A percentile compares a stretch with the other conserved stretches of the same genome.
These are phyloP conservation scores for Polyporus tsugae DNA, from an alignment of 1,284 basidiomycete species.

Conservation along the genomic window DNA sequence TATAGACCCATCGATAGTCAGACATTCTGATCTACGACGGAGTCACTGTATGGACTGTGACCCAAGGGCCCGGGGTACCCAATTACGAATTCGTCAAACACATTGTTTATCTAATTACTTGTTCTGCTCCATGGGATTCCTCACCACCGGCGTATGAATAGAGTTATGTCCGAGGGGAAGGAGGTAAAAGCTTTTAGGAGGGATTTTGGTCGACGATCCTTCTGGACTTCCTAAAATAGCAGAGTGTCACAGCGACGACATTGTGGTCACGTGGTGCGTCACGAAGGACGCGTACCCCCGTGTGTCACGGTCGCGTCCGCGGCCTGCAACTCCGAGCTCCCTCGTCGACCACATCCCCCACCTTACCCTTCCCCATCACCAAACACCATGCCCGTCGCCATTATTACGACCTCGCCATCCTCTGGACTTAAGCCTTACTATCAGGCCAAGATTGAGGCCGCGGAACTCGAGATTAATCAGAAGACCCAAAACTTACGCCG, in stretches of 20 bases:
- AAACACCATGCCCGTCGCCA: slow-evolving; percentile 59
- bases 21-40: not conserved
- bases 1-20: not conserved
- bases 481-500: slow-evolving; percentile 97
- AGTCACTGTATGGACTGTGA: not conserved
- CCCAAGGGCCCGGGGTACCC: not conserved
- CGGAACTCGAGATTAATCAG: slow-evolving; percentile 93
- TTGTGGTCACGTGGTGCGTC: slow-evolving; percentile 25
- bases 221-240: slow-evolving; percentile 21
- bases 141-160: not conserved
- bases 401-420: slow-evolving; percentile 55
- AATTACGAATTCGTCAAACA: not conserved
- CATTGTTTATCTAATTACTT: not conserved
- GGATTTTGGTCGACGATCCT: slow-evolving; percentile 29
- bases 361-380: not conserved
- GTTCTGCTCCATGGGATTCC: not conserved
- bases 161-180: not conserved
- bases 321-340: too few species aligned
- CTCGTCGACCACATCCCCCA: slow-evolving; percentile 18
- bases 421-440: slow-evolving; percentile 90
- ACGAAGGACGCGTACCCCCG: slow-evolving; percentile 34
- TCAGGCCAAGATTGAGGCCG: slow-evolving; percentile 93
- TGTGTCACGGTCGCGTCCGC: too few species aligned
- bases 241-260: slow-evolving; percentile 9
- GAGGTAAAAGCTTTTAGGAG: too few species aligned